phyloP scores from a whole-genome alignment of 805 yeast species.

The Myxozyma monticola region DNA sequence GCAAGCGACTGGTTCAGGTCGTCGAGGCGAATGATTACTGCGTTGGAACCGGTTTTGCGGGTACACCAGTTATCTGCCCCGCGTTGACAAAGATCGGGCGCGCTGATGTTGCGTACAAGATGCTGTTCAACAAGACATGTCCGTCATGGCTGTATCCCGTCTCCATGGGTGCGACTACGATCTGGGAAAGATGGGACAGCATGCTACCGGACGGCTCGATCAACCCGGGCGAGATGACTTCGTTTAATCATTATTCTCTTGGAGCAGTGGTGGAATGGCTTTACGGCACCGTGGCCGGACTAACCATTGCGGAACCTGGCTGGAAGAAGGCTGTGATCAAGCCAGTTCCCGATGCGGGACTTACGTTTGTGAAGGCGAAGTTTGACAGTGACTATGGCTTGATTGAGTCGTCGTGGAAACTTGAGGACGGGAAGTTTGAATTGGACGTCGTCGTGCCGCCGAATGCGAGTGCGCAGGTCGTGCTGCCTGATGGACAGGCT shows the following conservation, averaged over 20 bases:
- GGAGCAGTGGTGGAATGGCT: slow-evolving; percentile 35
- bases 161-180: slow-evolving; percentile 37
- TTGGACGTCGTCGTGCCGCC: too few relatives aligned
- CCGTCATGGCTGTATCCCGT: slow-evolving; percentile 39
- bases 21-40: slow-evolving; percentile 1
- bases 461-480: too few relatives aligned
- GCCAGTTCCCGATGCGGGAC: not conserved
- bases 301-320: slow-evolving; percentile 27
- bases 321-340: slow-evolving; percentile 18
- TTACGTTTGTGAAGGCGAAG: not conserved
- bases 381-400: not conserved
- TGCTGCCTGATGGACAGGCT: too few relatives aligned
- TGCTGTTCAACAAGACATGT: slow-evolving; percentile 32
- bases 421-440: too few relatives aligned
- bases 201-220: slow-evolving; percentile 35
- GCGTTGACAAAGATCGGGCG: slow-evolving; percentile 33
- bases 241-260: slow-evolving; percentile 37
- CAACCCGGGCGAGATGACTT: slow-evolving; percentile 38
- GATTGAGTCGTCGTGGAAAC: not conserved
- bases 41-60: slow-evolving; percentile 38
- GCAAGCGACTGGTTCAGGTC: slow-evolving; percentile 20
- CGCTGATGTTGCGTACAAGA: slow-evolving; percentile 30
- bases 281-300: slow-evolving; percentile 31
- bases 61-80: slow-evolving; percentile 36
- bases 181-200: slow-evolving; percentile 39